Base-by-base conservation (phyloP, 2,329 filamentous ascomycete genomes). In the Phialophora tarda region DNA sequence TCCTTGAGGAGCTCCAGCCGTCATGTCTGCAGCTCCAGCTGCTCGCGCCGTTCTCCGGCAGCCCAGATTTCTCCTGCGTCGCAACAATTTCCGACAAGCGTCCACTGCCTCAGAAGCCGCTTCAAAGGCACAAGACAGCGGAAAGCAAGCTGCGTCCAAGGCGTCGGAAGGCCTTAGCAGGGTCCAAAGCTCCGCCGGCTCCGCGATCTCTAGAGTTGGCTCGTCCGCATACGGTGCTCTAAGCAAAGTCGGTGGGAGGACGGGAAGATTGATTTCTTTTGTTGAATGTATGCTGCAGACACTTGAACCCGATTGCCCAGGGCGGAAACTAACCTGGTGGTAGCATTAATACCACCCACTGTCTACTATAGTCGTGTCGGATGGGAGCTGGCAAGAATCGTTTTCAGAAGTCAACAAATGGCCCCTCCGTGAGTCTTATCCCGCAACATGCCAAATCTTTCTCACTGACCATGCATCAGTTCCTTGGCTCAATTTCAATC, bases 361-460 rank as follows among this genome's bases (percentile, higher is more conserved):
- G 78, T 96, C 78, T 97, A 97, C 88, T 99, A 98, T 85, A 89
- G 90, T 76, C 91, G 89, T 79, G 94, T 98, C 77, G 91, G 86
- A 75, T 82, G 93, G 71, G 95, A 99, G 85, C 85, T 98, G 68
- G 86, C 86, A 78, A 96, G 91, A 86, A 86, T 97, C 73, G 88
- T 98, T 73, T 92, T 93, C 84, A 87, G 88, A 75, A 89, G 88
- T 79, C 93, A 94, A 82, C 91, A 91, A 83, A 97, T 99, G 93
- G 84, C 86, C 77, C 93, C 92, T 82, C 95, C 95, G 95, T 99
- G 91, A 88, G 93, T 84, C 56, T 54, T 23, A 14, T 41, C 24
- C 34, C 17, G 11, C 6, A 61, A n/a, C 1, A 17, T 26, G 24
- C 26, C 24, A n/a, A 11, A 6, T 4, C 34, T 14, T 38, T 62